phyloP scores from a whole-genome alignment of 768 basidiomycete species.

The Asterophora parasitica region DNA sequence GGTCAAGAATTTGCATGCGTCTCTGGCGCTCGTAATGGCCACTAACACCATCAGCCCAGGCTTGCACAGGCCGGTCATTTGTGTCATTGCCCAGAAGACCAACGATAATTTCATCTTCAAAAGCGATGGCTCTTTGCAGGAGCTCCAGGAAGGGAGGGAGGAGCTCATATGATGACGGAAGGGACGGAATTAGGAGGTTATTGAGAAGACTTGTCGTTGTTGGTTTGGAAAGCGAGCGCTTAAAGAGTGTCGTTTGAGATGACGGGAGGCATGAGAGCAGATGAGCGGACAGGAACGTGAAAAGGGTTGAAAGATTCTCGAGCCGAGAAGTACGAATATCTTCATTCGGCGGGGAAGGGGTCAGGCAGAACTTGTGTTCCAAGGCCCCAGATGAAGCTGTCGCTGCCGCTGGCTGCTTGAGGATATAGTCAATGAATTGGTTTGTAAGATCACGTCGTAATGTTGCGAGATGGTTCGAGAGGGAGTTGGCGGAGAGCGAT shows the following conservation, averaged over 20 bases:
- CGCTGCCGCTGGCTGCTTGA: slow-evolving; percentile 47
- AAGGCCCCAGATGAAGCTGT: slow-evolving; percentile 29
- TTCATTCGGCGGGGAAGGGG: slow-evolving; percentile 38
- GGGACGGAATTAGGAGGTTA: slow-evolving; percentile 59
- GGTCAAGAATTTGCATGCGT: slow-evolving; percentile 59
- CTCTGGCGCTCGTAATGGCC: slow-evolving; percentile 78
- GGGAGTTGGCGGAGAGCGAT: slow-evolving; percentile 50
- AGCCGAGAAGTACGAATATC: slow-evolving; percentile 40
- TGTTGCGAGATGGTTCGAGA: slow-evolving; percentile 52
- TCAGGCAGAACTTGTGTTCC: slow-evolving; percentile 45
- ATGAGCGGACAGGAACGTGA: slow-evolving; percentile 59
- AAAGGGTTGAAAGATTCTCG: slow-evolving; percentile 46
- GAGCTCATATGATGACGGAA: slow-evolving; percentile 59
- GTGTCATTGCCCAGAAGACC: slow-evolving; percentile 43
- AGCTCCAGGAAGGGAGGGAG: slow-evolving; percentile 62
- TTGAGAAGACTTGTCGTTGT: slow-evolving; percentile 57
- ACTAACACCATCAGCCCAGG: slow-evolving; percentile 66
- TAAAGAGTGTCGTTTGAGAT: slow-evolving; percentile 40
- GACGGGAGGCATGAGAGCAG: slow-evolving; percentile 55
- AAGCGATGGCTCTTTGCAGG: slow-evolving; percentile 51
- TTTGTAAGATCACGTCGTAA: slow-evolving; percentile 61
- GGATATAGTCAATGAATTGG: slow-evolving; percentile 54
- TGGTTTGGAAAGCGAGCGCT: slow-evolving; percentile 56
- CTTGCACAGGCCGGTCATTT: slow-evolving; percentile 50
- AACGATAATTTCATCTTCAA: slow-evolving; percentile 57